These are phyloP conservation scores for Thelonectria discophora DNA, from an alignment of 2,329 filamentous ascomycete species.

Conservation along the genomic window DNA sequence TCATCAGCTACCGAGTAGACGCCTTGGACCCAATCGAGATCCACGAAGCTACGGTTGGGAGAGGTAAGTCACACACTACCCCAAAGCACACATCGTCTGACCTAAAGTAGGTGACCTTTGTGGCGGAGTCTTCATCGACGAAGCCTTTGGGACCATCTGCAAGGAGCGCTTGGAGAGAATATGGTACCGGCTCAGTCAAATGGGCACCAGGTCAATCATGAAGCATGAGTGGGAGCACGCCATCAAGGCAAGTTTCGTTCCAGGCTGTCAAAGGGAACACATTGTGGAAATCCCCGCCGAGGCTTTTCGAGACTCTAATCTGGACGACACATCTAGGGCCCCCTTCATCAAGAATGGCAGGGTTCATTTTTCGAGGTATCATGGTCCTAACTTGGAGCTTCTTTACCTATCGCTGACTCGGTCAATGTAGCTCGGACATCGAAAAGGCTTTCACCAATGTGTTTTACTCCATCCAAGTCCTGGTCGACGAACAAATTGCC, in stretches of 20 bases:
- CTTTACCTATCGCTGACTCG: too few species aligned
- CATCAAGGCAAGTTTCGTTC: slow-evolving; percentile 20
- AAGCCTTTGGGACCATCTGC: slow-evolving; percentile 9
- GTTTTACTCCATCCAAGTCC: slow-evolving; percentile 4
- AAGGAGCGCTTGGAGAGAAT: slow-evolving; percentile 5
- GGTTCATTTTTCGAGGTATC: slow-evolving; percentile 10
- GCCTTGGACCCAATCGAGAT: slow-evolving; percentile 14
- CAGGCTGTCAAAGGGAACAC: slow-evolving; percentile 19
- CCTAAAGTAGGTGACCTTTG: slow-evolving; percentile 19
- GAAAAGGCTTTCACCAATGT: slow-evolving; percentile 3
- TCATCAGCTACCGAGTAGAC: slow-evolving; percentile 20
- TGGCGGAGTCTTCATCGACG: slow-evolving; percentile 25
- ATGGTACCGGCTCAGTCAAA: slow-evolving; percentile 13
- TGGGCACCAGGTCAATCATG: slow-evolving; percentile 20
- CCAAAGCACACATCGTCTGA: not conserved
- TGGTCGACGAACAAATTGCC: slow-evolving; percentile 6
- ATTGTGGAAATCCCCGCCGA: slow-evolving; percentile 18
- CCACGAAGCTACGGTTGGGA: slow-evolving; percentile 18
- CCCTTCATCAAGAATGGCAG: slow-evolving; percentile 13
- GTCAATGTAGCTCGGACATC: not conserved
- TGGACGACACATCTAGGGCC: slow-evolving; percentile 3
- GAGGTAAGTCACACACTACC: not conserved
- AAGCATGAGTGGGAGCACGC: slow-evolving; percentile 23
- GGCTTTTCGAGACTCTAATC: slow-evolving; percentile 3
- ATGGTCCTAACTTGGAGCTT: too few species aligned